phyloP scores from a whole-genome alignment of 441 rosid species.

The Oxalis stricta region DNA sequence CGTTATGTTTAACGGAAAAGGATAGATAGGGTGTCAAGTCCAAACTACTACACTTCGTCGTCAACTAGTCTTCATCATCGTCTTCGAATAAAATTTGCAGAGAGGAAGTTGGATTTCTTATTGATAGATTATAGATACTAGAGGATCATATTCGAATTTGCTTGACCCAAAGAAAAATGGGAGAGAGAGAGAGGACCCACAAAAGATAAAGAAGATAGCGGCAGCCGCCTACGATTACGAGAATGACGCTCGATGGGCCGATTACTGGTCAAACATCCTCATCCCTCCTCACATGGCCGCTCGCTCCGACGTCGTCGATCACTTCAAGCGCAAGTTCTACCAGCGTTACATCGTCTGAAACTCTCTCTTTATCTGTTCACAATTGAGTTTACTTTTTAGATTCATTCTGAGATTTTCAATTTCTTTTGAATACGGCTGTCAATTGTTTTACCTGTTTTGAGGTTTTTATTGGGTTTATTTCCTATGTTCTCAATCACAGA shows the following conservation, averaged over 20 bases:
- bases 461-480: neutral
- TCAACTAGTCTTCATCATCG: too few relatives aligned
- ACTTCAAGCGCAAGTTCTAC: slow-evolving; percentile 92
- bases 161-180: slow-evolving; percentile 19
- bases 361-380: neutral
- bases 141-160: too few relatives aligned
- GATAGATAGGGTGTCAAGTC: too few relatives aligned
- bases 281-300: slow-evolving; percentile 88
- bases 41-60: too few relatives aligned
- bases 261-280: slow-evolving; percentile 89
- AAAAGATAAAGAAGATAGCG: slow-evolving; percentile 61
- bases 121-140: too few relatives aligned
- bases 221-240: slow-evolving; percentile 89
- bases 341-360: slow-evolving; percentile 73
- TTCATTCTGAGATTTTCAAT: neutral
- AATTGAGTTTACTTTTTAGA: neutral
- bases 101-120: too few relatives aligned
- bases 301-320: slow-evolving; percentile 74
- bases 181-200: slow-evolving; percentile 73
- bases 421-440: too few relatives aligned
- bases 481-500: too few relatives aligned
- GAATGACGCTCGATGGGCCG: slow-evolving; percentile 76
- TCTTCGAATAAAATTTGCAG: too few relatives aligned
- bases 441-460: neutral
- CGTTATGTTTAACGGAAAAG: too few relatives aligned